Percentiles rank a stretch among this genome's conserved stretches.
Conservation (phyloP, 2,329 filamentous ascomycete species). For the Diaporthe citri region DNA sequence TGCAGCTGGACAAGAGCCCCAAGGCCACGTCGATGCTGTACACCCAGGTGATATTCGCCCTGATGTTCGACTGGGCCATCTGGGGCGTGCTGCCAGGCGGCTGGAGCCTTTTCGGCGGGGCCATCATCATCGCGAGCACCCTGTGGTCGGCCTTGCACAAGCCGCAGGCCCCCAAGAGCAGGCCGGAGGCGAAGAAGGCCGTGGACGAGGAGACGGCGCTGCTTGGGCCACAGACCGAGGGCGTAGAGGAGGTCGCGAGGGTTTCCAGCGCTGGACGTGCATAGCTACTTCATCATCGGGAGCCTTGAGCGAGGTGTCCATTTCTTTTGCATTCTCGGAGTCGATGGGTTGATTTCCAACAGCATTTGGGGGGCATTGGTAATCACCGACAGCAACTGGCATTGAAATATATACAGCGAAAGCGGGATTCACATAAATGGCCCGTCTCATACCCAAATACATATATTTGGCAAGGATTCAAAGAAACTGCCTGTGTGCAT, state of each 20-base stretch:
- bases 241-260: constrained; percentile 14
- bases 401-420: constrained; percentile 25
- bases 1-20: constrained; percentile 74
- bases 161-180: constrained; percentile 42
- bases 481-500: neutral
- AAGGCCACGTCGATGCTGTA: constrained; percentile 50
- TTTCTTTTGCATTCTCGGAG: constrained; percentile 1
- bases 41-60: constrained; percentile 50
- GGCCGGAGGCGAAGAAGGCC: constrained; percentile 43
- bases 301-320: neutral
- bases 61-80: constrained; percentile 56
- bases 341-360: neutral
- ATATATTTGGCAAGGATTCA: neutral
- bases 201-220: constrained; percentile 54
- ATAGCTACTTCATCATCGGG: neutral
- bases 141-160: constrained; percentile 59
- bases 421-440: neutral
- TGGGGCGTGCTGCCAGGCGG: constrained; percentile 57
- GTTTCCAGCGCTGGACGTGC: neutral
- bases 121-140: constrained; percentile 56
- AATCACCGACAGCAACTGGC: neutral
- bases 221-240: constrained; percentile 38
- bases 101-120: constrained; percentile 54
- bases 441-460: neutral
- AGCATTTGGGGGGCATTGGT: neutral